phyloP scores from a whole-genome alignment of 2,329 filamentous ascomycete genomes.

The Fusarium sp. region DNA sequence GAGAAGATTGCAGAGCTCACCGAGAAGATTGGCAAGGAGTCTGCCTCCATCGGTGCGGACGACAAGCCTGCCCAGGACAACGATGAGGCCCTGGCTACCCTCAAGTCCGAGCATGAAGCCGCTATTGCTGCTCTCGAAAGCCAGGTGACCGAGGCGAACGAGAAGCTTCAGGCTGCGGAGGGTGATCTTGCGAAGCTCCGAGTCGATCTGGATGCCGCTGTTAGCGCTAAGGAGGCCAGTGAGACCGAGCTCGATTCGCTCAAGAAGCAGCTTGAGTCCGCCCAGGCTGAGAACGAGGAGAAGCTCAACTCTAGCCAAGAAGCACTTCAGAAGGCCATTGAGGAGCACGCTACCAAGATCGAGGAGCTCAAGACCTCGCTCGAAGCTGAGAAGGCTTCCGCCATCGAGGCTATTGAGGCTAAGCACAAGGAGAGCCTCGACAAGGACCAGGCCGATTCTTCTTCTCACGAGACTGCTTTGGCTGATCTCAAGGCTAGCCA shows the following conservation, averaged over 20 bases:
- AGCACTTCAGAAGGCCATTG: constrained; percentile 53
- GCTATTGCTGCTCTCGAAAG: constrained; percentile 60
- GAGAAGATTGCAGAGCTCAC: constrained; percentile 66
- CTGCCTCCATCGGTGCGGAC: constrained; percentile 52
- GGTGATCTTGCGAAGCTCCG: constrained; percentile 63
- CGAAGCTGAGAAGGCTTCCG: constrained; percentile 61
- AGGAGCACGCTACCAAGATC: constrained; percentile 63
- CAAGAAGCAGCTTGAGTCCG: constrained; percentile 62
- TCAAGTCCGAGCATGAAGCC: constrained; percentile 63
- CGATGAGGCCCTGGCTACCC: constrained; percentile 56
- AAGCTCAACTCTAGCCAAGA: constrained; percentile 50
- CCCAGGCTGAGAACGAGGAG: constrained; percentile 50
- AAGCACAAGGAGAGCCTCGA: constrained; percentile 64
- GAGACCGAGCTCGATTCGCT: constrained; percentile 61
- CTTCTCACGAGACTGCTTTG: constrained; percentile 61
- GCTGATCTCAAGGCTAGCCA: constrained; percentile 63
- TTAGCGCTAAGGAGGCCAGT: constrained; percentile 61
- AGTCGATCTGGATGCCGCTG: constrained; percentile 60
- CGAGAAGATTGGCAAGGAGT: constrained; percentile 60
- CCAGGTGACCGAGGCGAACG: constrained; percentile 60
- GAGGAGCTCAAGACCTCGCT: constrained; percentile 62
- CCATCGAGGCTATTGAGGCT: constrained; percentile 62
- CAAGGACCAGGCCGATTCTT: constrained; percentile 57
- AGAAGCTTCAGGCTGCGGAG: constrained; percentile 64
- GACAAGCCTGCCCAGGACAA: constrained; percentile 57